A percentile compares a stretch with the other conserved stretches of the same genome.
Conservation (phyloP, 192 early-diverging fungal genomes). For the Rhizophagus prolifer region DNA sequence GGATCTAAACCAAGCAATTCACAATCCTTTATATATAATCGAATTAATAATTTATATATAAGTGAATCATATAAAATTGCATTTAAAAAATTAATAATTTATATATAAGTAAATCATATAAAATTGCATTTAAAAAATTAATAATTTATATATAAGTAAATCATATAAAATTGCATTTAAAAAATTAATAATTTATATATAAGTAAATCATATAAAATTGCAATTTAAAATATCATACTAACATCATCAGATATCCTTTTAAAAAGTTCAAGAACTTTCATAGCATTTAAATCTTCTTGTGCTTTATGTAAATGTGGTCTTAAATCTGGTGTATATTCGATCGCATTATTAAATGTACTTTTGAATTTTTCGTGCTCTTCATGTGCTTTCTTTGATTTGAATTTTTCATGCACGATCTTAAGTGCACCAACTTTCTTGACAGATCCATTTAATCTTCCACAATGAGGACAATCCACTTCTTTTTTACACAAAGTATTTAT, state of each 20-base stretch:
- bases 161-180: background rate
- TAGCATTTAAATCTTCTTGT: slow-evolving; percentile 93
- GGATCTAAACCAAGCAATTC: slow-evolving; percentile 93
- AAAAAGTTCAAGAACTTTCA: slow-evolving; percentile 83
- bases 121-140: background rate
- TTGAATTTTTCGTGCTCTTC: slow-evolving; percentile 72
- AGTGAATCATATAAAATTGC: background rate
- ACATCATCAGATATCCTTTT: slow-evolving; percentile 84
- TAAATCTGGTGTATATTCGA: slow-evolving; percentile 70
- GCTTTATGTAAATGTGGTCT: slow-evolving; percentile 76
- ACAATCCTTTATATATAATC: slow-evolving; percentile 65
- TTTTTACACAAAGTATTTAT: slow-evolving; percentile 90
- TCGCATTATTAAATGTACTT: slow-evolving; percentile 73
- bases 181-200: background rate
- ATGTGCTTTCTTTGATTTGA: slow-evolving; percentile 73
- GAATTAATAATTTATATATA: background rate
- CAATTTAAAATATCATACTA: background rate
- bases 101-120: background rate
- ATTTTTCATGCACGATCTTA: slow-evolving; percentile 96
- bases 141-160: background rate
- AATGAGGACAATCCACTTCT: slow-evolving; percentile 78
- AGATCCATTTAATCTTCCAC: slow-evolving; percentile 77
- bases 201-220: background rate
- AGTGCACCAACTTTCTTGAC: slow-evolving; percentile 96
- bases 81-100: background rate